Evolutionary conservation across 1,139 yeast genomes (phyloP).

Genomic region (Geotrichum klebahnii): DNA sequence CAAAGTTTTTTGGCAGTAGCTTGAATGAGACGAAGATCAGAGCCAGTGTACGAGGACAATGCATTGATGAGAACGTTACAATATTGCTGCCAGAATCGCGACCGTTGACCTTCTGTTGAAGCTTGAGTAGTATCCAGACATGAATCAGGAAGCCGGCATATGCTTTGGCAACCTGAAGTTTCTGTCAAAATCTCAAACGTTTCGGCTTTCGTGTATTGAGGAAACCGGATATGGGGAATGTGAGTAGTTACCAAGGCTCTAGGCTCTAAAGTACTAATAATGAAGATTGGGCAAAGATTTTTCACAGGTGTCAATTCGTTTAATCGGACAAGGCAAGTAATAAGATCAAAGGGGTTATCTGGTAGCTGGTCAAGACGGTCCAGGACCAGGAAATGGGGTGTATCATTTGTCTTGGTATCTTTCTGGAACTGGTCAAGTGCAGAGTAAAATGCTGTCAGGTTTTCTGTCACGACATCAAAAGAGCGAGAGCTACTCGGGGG

Average conservation of each 20-base stretch:
- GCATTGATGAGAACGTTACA: slow-evolving; percentile 48
- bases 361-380: slow-evolving; percentile 56
- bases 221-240: slow-evolving; percentile 50
- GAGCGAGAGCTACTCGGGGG: slow-evolving; percentile 10
- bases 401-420: slow-evolving; percentile 31
- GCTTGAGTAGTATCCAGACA: slow-evolving; percentile 6
- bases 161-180: background rate
- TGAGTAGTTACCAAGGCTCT: slow-evolving; percentile 45
- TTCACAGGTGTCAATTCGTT: slow-evolving; percentile 41
- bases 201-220: slow-evolving; percentile 46
- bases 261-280: slow-evolving; percentile 46
- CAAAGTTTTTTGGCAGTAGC: slow-evolving; percentile 49
- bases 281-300: slow-evolving; percentile 39
- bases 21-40: slow-evolving; percentile 46
- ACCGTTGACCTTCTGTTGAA: slow-evolving; percentile 9
- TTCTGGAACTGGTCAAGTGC: slow-evolving; percentile 43
- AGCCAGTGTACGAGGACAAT: slow-evolving; percentile 51
- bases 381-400: slow-evolving; percentile 42
- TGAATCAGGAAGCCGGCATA: slow-evolving; percentile 18
- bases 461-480: slow-evolving; percentile 43
- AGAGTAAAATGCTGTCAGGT: slow-evolving; percentile 47
- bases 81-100: slow-evolving; percentile 25
- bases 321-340: slow-evolving; percentile 48
- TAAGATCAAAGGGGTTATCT: slow-evolving; percentile 48
- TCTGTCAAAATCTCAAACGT: slow-evolving; percentile 40